Evolutionary conservation across 257 asterid genomes (phyloP).

Genomic region (Coffea eugenioides): DNA sequence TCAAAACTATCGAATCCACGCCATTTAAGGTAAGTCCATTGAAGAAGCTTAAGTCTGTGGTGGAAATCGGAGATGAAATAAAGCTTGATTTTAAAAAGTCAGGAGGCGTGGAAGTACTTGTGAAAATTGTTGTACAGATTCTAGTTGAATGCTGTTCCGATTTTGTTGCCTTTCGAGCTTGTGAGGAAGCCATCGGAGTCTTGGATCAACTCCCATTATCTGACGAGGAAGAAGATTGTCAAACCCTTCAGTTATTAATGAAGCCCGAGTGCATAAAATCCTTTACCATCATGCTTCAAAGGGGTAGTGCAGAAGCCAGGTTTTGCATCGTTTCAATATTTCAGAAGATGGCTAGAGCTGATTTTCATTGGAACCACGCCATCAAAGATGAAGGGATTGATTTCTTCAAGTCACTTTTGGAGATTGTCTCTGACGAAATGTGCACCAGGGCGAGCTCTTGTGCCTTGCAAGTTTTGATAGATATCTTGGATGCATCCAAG

Average conservation of each 20-base stretch:
- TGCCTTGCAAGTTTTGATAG: constrained; percentile 53
- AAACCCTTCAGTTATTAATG: constrained; percentile 33
- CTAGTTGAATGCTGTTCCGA: constrained; percentile 45
- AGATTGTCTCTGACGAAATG: constrained; percentile 65
- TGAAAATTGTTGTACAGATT: constrained; percentile 52
- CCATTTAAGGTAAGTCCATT: constrained; percentile 73
- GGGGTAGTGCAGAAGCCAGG: constrained; percentile 76
- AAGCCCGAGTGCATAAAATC: constrained; percentile 54
- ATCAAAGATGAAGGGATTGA: constrained; percentile 64
- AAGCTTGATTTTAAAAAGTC: constrained; percentile 48
- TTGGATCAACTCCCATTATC: constrained; percentile 39
- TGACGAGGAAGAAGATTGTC: constrained; percentile 45
- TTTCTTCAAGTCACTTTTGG: constrained; percentile 70
- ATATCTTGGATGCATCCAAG: constrained; percentile 54
- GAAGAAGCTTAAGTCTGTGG: constrained; percentile 41
- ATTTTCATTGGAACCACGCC: constrained; percentile 39
- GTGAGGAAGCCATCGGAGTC: constrained; percentile 75
- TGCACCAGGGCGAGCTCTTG: constrained; percentile 52
- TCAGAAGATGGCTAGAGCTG: constrained; percentile 44
- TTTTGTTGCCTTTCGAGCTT: constrained; percentile 56
- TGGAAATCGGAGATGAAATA: constrained; percentile 43
- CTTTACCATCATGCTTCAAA: constrained; percentile 57
- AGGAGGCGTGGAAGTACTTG: constrained; percentile 63
- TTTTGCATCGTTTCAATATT: constrained; percentile 50
- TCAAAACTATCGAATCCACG: constrained; percentile 48